A percentile compares a stretch with the other conserved stretches of the same genome.
These are phyloP conservation scores for Onygenales sp. DNA, from an alignment of 2,329 filamentous ascomycete species.

Conservation along the genomic window DNA sequence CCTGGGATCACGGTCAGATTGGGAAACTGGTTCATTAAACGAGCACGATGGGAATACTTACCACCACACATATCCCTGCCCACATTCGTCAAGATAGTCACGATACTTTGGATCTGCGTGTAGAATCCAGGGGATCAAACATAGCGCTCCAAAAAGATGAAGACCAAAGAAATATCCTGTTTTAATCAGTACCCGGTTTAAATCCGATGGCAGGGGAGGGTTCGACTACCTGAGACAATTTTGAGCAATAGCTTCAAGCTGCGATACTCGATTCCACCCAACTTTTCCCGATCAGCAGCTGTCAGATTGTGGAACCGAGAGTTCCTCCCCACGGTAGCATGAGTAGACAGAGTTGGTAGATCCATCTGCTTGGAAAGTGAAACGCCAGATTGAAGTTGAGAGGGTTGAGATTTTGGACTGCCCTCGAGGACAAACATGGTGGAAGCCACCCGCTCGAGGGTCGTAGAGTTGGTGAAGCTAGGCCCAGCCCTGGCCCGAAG, in stretches of 20 bases:
- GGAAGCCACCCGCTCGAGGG: slow-evolving; percentile 28
- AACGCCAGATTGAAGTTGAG: slow-evolving; percentile 3
- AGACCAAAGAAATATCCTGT: slow-evolving; percentile 39
- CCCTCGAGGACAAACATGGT: slow-evolving; percentile 33
- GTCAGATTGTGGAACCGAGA: slow-evolving; percentile 38
- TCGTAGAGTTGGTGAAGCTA: slow-evolving; percentile 22
- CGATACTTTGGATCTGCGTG: slow-evolving; percentile 32
- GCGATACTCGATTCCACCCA: slow-evolving; percentile 46
- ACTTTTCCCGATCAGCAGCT: slow-evolving; percentile 31
- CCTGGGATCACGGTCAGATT: slow-evolving; percentile 19
- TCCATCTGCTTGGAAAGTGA: slow-evolving; percentile 15
- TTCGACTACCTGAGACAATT: slow-evolving; percentile 30
- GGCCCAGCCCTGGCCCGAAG: slow-evolving; percentile 1
- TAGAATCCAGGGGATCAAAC: slow-evolving; percentile 41
- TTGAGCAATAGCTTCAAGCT: slow-evolving; percentile 42
- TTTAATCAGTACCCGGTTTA: background rate
- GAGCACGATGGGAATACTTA: background rate
- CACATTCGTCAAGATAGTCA: slow-evolving; percentile 35
- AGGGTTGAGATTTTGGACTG: slow-evolving; percentile 2
- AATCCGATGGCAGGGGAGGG: background rate
- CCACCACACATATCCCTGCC: slow-evolving; percentile 22
- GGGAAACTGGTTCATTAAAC: background rate
- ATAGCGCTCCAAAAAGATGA: slow-evolving; percentile 40
- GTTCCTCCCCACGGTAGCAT: slow-evolving; percentile 38
- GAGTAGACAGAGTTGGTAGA: slow-evolving; percentile 33